A percentile compares a stretch with the other conserved stretches of the same genome.
These are phyloP conservation scores for Hansenula lynferdii DNA, from an alignment of 1,139 yeast genomes.

Conservation along the genomic window DNA sequence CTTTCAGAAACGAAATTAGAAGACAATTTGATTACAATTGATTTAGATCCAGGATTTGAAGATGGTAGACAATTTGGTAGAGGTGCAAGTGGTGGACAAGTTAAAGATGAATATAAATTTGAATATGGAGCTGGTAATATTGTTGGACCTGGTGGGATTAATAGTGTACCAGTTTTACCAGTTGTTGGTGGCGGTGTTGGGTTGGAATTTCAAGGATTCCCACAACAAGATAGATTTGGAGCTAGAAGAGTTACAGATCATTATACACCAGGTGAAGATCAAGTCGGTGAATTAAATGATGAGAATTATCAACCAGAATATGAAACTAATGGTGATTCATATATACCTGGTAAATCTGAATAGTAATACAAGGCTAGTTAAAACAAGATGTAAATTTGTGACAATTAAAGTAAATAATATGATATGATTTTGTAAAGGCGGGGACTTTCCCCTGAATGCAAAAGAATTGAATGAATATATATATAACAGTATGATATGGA, in stretches of 20 bases:
- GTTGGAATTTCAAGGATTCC: neutral
- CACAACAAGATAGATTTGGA: slow-evolving; percentile 18
- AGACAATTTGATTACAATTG: slow-evolving; percentile 74
- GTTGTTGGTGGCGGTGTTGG: neutral
- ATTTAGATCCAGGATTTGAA: slow-evolving; percentile 89
- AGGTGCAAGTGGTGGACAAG: slow-evolving; percentile 89
- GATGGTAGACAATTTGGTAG: slow-evolving; percentile 96
- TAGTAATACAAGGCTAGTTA: too few relatives aligned
- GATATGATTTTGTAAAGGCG: too few relatives aligned
- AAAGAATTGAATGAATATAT: too few relatives aligned
- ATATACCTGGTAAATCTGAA: too few relatives aligned
- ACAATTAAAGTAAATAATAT: too few relatives aligned
- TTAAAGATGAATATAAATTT: slow-evolving; percentile 50
- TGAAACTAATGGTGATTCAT: neutral
- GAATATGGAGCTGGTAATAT: slow-evolving; percentile 54
- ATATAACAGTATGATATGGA: too few relatives aligned
- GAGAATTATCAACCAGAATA: neutral
- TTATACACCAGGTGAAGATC: slow-evolving; percentile 12
- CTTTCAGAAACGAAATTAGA: slow-evolving; percentile 78
- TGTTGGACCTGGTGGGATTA: slow-evolving; percentile 41
- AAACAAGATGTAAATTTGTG: too few relatives aligned
- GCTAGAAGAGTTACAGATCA: slow-evolving; percentile 23
- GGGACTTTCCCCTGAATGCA: too few relatives aligned
- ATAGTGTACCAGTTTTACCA: neutral
- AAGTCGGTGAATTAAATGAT: slow-evolving; percentile 1